These are phyloP conservation scores for Monosporascus sp. DNA, from an alignment of 2,329 filamentous ascomycete species.

Conservation along the genomic window DNA sequence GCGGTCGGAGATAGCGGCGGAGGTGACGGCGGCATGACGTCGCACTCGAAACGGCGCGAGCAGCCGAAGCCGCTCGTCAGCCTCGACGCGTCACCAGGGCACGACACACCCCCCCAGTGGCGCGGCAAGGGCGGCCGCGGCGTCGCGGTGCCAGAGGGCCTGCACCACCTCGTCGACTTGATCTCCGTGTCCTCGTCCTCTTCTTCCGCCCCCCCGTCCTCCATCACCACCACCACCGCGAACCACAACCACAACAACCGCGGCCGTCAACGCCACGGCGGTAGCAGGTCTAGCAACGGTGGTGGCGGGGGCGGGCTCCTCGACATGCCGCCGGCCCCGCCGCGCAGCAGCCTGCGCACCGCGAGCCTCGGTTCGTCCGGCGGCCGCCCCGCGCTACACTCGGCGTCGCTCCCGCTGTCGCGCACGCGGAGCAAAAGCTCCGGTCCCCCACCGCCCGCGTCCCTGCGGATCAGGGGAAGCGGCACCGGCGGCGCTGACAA, in stretches of 20 bases:
- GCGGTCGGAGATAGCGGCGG: too few species aligned
- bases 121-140: constrained; percentile 23
- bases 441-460: constrained; percentile 12
- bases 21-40: constrained; percentile 1
- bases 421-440: constrained; percentile 24
- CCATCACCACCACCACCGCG: not conserved
- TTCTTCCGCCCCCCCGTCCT: not conserved
- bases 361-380: constrained; percentile 12
- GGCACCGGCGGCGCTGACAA: not conserved
- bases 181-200: constrained; percentile 14
- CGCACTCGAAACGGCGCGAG: constrained; percentile 19
- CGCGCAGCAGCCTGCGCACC: constrained; percentile 18
- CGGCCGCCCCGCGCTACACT: not conserved
- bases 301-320: not conserved
- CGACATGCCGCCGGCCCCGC: constrained; percentile 5
- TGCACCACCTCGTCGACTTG: constrained; percentile 23
- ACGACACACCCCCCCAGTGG: constrained; percentile 23
- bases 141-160: constrained; percentile 26
- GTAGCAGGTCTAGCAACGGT: not conserved
- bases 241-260: not conserved
- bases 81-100: constrained; percentile 11
- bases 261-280: not conserved
- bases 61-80: constrained; percentile 24
- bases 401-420: constrained; percentile 4
- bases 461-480: not conserved